Conservation (phyloP, 805 yeast genomes). For the Sugiyamaella smithiae region DNA sequence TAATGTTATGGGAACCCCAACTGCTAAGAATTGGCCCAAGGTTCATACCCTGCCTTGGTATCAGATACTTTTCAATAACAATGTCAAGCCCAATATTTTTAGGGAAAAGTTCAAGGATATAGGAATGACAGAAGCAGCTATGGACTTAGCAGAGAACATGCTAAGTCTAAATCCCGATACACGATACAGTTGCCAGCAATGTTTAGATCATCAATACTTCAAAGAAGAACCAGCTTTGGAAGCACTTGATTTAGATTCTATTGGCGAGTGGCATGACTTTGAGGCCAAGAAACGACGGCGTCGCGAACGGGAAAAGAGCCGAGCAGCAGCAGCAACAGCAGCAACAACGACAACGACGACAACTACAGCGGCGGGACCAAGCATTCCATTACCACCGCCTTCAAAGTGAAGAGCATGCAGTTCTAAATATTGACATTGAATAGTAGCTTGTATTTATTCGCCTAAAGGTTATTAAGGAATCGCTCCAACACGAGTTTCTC, state of each 20-base stretch:
- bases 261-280: conserved; percentile 96
- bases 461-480: conserved; percentile 6
- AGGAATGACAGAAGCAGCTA: conserved; percentile 46
- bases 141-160: conserved; percentile 62
- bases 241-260: conserved; percentile 50
- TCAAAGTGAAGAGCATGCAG: not conserved
- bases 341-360: not conserved
- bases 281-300: conserved; percentile 82
- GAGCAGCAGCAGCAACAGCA: not conserved
- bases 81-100: conserved; percentile 36
- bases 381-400: not conserved
- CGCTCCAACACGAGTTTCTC: conserved; percentile 32
- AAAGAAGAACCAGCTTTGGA: conserved; percentile 62
- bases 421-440: conserved; percentile 2
- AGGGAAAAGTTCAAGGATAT: conserved; percentile 40
- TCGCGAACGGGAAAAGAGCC: conserved; percentile 35
- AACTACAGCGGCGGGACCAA: not conserved
- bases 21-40: conserved; percentile 68
- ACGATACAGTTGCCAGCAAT: conserved; percentile 66
- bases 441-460: conserved; percentile 2
- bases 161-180: conserved; percentile 65
- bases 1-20: conserved; percentile 85
- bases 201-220: conserved; percentile 71
- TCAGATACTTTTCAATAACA: conserved; percentile 69
- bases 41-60: conserved; percentile 88